Percentiles rank a stretch among this genome's conserved stretches.
phyloP scores from a whole-genome alignment of 2,329 filamentous ascomycete species.

The Teratosphaeria pseudoeucalypti region DNA sequence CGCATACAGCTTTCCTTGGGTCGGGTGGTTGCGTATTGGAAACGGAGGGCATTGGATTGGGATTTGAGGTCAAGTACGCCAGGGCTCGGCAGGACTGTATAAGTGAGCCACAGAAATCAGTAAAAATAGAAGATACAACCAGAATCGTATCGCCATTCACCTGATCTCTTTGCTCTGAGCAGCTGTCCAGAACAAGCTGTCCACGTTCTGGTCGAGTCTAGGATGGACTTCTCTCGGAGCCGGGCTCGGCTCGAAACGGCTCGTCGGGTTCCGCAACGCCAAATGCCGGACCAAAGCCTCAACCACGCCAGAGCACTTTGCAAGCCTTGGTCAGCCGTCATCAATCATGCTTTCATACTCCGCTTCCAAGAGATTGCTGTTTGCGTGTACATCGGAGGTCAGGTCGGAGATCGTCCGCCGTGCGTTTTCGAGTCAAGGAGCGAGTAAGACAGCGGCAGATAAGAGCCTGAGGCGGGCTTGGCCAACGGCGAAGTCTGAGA shows the following conservation, averaged over 20 bases:
- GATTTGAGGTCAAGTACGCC: background rate
- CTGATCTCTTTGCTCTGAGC: background rate
- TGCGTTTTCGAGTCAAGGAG: background rate
- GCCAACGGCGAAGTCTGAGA: background rate
- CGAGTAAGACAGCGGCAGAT: background rate
- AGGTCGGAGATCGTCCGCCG: slow-evolving; percentile 8
- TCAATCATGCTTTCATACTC: background rate
- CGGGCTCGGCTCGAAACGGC: background rate
- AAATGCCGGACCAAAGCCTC: background rate
- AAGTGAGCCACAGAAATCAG: background rate
- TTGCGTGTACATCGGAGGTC: slow-evolving; percentile 3
- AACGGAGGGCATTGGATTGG: background rate
- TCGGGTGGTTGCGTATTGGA: background rate
- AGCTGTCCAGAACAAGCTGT: background rate
- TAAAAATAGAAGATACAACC: background rate
- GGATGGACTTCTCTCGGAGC: background rate
- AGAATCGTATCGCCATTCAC: background rate
- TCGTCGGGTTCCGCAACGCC: background rate
- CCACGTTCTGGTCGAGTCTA: background rate
- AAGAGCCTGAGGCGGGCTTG: background rate
- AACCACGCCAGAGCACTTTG: background rate
- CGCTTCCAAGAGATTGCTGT: background rate
- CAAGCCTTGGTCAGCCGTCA: background rate
- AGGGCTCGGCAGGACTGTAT: background rate
- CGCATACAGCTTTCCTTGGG: background rate